These are phyloP conservation scores for Xylaria acuta DNA, from an alignment of 495 filamentous ascomycete genomes.

Conservation along the genomic window DNA sequence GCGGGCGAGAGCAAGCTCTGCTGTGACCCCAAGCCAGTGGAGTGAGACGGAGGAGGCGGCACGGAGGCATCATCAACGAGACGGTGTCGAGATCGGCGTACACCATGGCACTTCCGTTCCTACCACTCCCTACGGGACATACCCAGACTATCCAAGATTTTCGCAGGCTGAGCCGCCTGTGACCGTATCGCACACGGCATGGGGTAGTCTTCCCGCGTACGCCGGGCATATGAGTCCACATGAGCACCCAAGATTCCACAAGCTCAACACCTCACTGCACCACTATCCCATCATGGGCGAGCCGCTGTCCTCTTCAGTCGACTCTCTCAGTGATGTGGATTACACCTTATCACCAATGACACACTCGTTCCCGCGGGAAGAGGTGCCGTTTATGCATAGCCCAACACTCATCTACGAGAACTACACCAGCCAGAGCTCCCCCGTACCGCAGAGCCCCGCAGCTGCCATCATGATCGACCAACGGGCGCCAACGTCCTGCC, in stretches of 20 bases:
- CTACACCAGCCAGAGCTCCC: conserved; percentile 54
- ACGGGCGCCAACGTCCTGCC: conserved; percentile 57
- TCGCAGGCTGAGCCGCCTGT: conserved; percentile 46
- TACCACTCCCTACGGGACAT: conserved; percentile 46
- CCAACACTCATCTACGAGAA: conserved; percentile 59
- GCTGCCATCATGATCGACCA: conserved; percentile 58
- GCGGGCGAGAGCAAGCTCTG: conserved; percentile 47
- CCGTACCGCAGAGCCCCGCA: conserved; percentile 58
- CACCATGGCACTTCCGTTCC: conserved; percentile 34
- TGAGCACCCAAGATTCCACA: conserved; percentile 38
- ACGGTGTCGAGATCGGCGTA: conserved; percentile 41
- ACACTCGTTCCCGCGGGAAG: conserved; percentile 58
- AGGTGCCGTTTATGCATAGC: conserved; percentile 58
- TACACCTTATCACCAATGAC: conserved; percentile 58
- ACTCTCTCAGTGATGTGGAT: conserved; percentile 61
- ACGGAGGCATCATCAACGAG: conserved; percentile 33
- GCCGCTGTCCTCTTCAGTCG: conserved; percentile 54
- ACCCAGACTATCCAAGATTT: conserved; percentile 40
- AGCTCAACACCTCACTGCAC: conserved; percentile 35
- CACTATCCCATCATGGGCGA: conserved; percentile 47
- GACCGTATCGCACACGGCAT: conserved; percentile 35
- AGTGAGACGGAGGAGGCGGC: conserved; percentile 43
- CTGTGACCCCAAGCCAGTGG: conserved; percentile 47
- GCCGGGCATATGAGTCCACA: conserved; percentile 33
- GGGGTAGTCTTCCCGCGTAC: conserved; percentile 38